These are phyloP conservation scores for Populus deltoides DNA, from an alignment of 345 rosid species.

Conservation along the genomic window DNA sequence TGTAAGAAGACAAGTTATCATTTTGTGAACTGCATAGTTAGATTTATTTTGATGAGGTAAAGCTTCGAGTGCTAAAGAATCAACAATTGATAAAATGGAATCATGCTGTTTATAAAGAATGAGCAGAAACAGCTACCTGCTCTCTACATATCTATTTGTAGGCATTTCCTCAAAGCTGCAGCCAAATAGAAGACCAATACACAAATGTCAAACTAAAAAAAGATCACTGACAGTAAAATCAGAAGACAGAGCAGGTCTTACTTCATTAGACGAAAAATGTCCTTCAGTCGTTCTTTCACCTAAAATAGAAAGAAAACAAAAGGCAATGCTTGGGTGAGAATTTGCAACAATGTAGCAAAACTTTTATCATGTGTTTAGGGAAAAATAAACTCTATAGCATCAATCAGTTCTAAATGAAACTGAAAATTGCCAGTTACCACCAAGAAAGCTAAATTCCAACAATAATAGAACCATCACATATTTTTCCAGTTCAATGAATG, in stretches of 20 bases:
- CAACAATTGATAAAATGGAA: constrained; percentile 5
- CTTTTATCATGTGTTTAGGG: background rate
- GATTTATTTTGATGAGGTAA: background rate
- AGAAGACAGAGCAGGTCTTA: constrained; percentile 26
- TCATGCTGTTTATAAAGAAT: background rate
- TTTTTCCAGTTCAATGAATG: background rate
- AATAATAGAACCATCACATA: background rate
- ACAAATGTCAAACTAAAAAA: constrained; percentile 13
- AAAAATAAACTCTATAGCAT: background rate
- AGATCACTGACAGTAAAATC: background rate
- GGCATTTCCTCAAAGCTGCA: constrained; percentile 97
- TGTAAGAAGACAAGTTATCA: background rate
- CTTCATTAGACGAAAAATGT: constrained; percentile 83
- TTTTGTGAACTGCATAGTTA: background rate
- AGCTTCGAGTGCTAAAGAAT: background rate
- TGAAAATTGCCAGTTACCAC: background rate
- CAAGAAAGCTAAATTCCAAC: background rate
- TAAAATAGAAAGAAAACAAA: constrained; percentile 24
- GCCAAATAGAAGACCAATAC: constrained; percentile 10
- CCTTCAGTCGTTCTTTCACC: constrained; percentile 78
- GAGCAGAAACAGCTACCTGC: constrained; percentile 54
- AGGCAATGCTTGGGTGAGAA: background rate
- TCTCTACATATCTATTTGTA: constrained; percentile 86
- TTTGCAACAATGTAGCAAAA: background rate
- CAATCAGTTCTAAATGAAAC: background rate